Base-by-base conservation (phyloP, 2,329 filamentous ascomycete species). In the Corynespora cassiicola region DNA sequence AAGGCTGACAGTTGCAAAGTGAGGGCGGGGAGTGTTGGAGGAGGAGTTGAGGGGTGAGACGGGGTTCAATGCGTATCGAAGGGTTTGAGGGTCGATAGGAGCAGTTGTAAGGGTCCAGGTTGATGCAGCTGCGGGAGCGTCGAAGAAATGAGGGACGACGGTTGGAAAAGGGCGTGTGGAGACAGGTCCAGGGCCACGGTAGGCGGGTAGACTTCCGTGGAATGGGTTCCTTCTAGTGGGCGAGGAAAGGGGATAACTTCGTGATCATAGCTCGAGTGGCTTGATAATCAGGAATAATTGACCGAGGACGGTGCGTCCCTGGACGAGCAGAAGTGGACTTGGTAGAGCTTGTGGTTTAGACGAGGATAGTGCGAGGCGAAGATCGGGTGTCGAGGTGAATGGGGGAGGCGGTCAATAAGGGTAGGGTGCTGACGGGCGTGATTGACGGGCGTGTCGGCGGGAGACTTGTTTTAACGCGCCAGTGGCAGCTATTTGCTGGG, bases 141-240 rank as follows among this genome's bases (percentile, higher is more conserved):
- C 50, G 57, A 61, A 63, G 63, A 68, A 66, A 68, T 65, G 66
- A 69, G 59, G 60, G 65, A 63, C 59, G 58, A 65, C 55, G 55
- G 62, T 62, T 67, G 63, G 58, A 55, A 66, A 65, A 66, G 61
- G 65, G 56, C 56, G 61, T 66, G 61, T 66, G 63, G 63, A 64
- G 61, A 62, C 50, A 54, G 54, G 59, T 63, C 66, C 67, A 65
- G 66, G 58, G 58, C 61, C 59, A 69, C 66, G 67, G 67, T 70
- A 67, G 60, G 56, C 64, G 66, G 65, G 61, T 66, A 58, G 58
- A 60, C 55, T 66, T 61, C 62, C 65, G 66, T 58, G 55, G 54
- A 45, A 56, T 59, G 58, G 61, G 58, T 56, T 54, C 43, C 54
- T 63, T 68, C 63, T 69, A 68, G 65, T 63, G 56, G 56, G 58